Percentiles rank a stretch among this genome's conserved stretches.
These are phyloP conservation scores for Coemansia sp. DNA, from an alignment of 192 early-diverging fungal species.

Conservation along the genomic window DNA sequence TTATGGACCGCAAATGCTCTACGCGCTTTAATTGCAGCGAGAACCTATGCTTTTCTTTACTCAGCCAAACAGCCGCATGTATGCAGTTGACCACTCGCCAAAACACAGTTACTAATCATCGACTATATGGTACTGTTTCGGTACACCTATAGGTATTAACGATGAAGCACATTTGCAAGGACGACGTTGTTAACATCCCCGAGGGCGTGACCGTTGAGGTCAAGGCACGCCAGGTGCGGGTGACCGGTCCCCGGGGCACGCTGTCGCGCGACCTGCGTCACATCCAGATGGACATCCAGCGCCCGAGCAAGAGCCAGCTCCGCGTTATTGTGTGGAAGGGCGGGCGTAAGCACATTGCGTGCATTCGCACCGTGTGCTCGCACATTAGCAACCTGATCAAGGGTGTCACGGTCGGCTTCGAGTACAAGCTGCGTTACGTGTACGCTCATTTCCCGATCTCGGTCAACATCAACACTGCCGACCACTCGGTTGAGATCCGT, in stretches of 20 bases:
- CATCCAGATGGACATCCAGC: constrained; percentile 87
- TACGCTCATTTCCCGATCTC: constrained; percentile 99
- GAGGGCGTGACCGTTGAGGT: constrained; percentile 79
- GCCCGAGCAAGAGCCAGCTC: constrained; percentile 67
- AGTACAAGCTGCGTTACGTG: constrained; percentile 99
- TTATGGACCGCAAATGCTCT: too few species aligned
- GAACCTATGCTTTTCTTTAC: too few species aligned
- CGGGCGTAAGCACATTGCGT: constrained; percentile 95
- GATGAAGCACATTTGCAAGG: constrained; percentile 93
- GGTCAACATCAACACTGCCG: constrained; percentile 78
- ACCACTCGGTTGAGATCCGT: constrained; percentile 87
- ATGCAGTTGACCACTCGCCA: too few species aligned
- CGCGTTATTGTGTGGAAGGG: constrained; percentile 92
- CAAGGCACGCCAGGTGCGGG: constrained; percentile 86
- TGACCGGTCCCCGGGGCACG: constrained; percentile 89
- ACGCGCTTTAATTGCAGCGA: too few species aligned
- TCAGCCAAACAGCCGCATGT: too few species aligned
- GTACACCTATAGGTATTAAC: constrained; percentile 12
- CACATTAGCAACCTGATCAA: constrained; percentile 97
- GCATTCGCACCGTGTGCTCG: constrained; percentile 95
- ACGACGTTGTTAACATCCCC: constrained; percentile 87
- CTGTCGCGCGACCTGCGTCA: constrained; percentile 90
- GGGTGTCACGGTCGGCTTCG: constrained; percentile 97
- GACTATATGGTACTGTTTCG: not conserved
- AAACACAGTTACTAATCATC: not conserved